Conservation (phyloP, 352 stramenopile species). For the Phytophthora tubulina region DNA sequence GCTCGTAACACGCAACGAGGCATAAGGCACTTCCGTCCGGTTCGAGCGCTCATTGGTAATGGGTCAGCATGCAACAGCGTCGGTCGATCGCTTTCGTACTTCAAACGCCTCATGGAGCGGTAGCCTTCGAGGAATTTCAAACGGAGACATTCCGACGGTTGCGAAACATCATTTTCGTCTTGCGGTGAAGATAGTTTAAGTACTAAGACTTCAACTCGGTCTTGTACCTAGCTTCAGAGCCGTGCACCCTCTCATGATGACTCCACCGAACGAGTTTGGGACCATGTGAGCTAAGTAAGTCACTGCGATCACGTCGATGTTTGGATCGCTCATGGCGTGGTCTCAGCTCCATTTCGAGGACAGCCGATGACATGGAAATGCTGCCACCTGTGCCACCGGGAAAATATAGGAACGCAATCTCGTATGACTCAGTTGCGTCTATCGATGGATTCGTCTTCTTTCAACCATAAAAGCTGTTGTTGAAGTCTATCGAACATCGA, state of each 20-base stretch:
- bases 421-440: too few species aligned
- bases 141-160: constrained; percentile 10
- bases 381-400: too few species aligned
- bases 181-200: not conserved
- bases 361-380: too few species aligned
- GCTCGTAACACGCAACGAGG: not conserved
- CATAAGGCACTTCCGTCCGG: constrained; percentile 13
- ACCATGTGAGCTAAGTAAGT: not conserved
- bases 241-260: not conserved
- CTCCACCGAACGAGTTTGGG: not conserved
- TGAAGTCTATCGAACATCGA: too few species aligned
- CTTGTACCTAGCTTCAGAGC: not conserved
- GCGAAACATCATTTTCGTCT: constrained; percentile 6
- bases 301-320: too few species aligned
- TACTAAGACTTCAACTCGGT: not conserved
- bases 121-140: constrained; percentile 17
- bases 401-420: too few species aligned
- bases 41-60: constrained; percentile 21
- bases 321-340: too few species aligned
- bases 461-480: too few species aligned
- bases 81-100: constrained; percentile 8
- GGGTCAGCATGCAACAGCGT: not conserved
- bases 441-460: too few species aligned
- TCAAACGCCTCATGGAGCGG: constrained; percentile 11
- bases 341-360: too few species aligned